Percentiles rank a stretch among this genome's conserved stretches.
These are phyloP conservation scores for Myochromella boudieri DNA, from an alignment of 768 basidiomycete species.

Conservation along the genomic window DNA sequence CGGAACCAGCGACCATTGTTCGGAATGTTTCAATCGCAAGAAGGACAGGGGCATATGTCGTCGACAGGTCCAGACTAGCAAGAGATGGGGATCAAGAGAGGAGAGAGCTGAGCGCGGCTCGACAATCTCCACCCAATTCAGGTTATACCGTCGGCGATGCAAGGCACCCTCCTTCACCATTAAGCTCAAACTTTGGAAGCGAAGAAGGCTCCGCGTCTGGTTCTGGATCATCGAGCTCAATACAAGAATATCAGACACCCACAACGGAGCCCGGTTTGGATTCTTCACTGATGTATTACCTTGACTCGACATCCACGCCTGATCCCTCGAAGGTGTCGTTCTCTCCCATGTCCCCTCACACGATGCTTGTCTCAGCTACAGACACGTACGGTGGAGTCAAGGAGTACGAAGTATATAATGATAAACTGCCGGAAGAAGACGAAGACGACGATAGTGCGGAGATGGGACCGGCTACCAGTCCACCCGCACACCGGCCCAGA, in stretches of 20 bases:
- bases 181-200: slow-evolving; percentile 47
- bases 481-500: slow-evolving; percentile 26
- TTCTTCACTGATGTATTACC: slow-evolving; percentile 36
- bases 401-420: slow-evolving; percentile 9
- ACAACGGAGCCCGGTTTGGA: slow-evolving; percentile 31
- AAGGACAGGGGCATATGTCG: slow-evolving; percentile 51
- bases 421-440: slow-evolving; percentile 19
- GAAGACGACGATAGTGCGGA: slow-evolving; percentile 27
- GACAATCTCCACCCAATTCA: slow-evolving; percentile 6
- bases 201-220: slow-evolving; percentile 37
- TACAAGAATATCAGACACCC: slow-evolving; percentile 40
- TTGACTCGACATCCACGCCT: slow-evolving; percentile 30
- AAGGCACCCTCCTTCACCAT: slow-evolving; percentile 42
- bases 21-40: slow-evolving; percentile 47
- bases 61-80: slow-evolving; percentile 28
- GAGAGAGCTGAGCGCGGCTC: background rate
- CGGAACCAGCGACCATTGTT: slow-evolving; percentile 38
- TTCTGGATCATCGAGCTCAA: slow-evolving; percentile 39
- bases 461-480: slow-evolving; percentile 9
- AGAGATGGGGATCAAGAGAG: slow-evolving; percentile 7
- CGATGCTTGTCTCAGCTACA: slow-evolving; percentile 27
- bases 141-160: slow-evolving; percentile 5
- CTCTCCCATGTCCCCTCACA: slow-evolving; percentile 17
- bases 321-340: slow-evolving; percentile 23
- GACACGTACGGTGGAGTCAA: slow-evolving; percentile 38